Evolutionary conservation across 768 basidiomycete species (phyloP), one percentile per base, ranked within the genome.

Genomic region (Hygrocybe punicea): DNA sequence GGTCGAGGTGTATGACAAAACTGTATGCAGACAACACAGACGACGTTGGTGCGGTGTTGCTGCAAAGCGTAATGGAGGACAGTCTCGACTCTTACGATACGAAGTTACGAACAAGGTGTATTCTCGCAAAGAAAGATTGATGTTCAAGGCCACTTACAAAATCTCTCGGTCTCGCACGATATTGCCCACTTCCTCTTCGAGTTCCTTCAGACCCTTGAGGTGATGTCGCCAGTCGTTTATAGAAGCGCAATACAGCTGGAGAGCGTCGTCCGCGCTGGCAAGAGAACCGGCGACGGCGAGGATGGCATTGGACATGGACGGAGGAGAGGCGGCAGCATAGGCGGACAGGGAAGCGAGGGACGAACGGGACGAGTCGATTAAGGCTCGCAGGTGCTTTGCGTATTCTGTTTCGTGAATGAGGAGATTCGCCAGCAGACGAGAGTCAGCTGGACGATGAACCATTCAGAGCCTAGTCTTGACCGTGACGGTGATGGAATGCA

Each of bases 131-230:
- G n/a, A n/a, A n/a, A n/a, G n/a, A n/a, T n/a, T n/a, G n/a, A n/a
- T n/a, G n/a, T n/a, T n/a, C n/a, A n/a, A n/a, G 29, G 8, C 29
- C 29, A 52, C 87, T 65, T 60, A 91, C 91, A 92, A 77, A 60
- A 93, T 93, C 63, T 93, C 90, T 45, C 88, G 75, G 69, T 93
- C 91, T 5, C 87, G 74, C 58, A 89, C 72, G 52, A 91, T 76
- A 60, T 82, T 84, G 3, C 75, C 77, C 4, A 92, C 82, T 56
- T 89, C 89, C 45, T 90, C 86, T 69, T 93, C 89, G 53, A 87
- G 74, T 9, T 73, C 73, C 65, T 85, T 88, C 60, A 93, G 71
- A 2, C 69, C 70, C 58, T 75, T 76, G 59, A 92, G 76, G 55
- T 81, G 76, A 29, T 82, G 82, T 34, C 82, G 77, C 84, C 89